phyloP scores from a whole-genome alignment of 1,139 yeast genomes.

The Hansenula lynferdii region DNA sequence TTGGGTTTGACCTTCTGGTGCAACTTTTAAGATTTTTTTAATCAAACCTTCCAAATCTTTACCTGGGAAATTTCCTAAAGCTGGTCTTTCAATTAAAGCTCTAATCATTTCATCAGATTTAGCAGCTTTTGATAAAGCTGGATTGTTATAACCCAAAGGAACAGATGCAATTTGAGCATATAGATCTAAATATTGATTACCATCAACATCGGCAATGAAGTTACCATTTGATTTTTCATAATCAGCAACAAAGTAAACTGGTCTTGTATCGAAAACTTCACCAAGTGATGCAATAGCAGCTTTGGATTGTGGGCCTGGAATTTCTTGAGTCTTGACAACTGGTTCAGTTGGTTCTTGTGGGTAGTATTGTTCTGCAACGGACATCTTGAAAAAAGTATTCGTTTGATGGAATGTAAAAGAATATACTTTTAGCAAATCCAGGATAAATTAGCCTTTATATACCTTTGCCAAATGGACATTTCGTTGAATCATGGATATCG shows the following conservation, averaged over 20 bases:
- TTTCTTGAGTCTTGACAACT: slow-evolving; percentile 34
- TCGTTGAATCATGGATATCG: too few relatives aligned
- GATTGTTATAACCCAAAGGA: slow-evolving; percentile 72
- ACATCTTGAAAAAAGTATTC: slow-evolving; percentile 25
- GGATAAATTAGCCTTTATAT: too few relatives aligned
- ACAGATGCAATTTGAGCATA: slow-evolving; percentile 74
- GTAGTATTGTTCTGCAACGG: slow-evolving; percentile 48
- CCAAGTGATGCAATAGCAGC: slow-evolving; percentile 45
- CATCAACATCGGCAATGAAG: slow-evolving; percentile 68
- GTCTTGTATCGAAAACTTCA: slow-evolving; percentile 57
- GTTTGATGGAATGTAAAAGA: too few relatives aligned
- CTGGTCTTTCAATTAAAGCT: slow-evolving; percentile 70
- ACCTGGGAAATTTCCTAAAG: slow-evolving; percentile 70
- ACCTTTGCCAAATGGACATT: too few relatives aligned
- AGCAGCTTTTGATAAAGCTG: slow-evolving; percentile 58
- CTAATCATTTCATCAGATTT: slow-evolving; percentile 61
- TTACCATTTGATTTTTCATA: slow-evolving; percentile 64
- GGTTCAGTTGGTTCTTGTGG: slow-evolving; percentile 57
- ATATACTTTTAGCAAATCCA: too few relatives aligned
- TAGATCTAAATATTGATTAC: slow-evolving; percentile 57
- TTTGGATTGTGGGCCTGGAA: slow-evolving; percentile 61
- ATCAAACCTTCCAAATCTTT: slow-evolving; percentile 46
- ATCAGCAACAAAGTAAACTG: slow-evolving; percentile 66
- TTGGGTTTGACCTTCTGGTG: slow-evolving; percentile 61
- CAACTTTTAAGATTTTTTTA: slow-evolving; percentile 55